Evolutionary conservation across 2,329 filamentous ascomycete species (phyloP).

Genomic region (Phaeomoniella chlamydospora): DNA sequence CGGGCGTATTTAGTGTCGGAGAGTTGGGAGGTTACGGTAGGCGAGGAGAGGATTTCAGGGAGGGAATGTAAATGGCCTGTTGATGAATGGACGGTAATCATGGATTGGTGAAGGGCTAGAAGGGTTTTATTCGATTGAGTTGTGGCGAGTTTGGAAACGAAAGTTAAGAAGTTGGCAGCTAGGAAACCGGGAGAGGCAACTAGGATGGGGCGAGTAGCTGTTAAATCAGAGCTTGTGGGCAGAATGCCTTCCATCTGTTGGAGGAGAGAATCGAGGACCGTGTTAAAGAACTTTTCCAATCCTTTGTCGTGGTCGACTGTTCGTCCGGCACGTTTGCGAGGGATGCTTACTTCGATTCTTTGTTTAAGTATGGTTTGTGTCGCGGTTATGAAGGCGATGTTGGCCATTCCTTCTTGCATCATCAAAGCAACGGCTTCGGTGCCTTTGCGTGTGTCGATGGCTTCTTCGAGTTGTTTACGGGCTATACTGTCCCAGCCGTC

Average conservation of each 20-base stretch:
- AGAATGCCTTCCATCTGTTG: constrained; percentile 60
- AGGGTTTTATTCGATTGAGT: constrained; percentile 61
- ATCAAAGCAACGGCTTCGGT: constrained; percentile 81
- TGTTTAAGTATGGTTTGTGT: constrained; percentile 34
- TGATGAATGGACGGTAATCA: constrained; percentile 64
- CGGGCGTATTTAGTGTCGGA: constrained; percentile 77
- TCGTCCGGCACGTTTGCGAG: constrained; percentile 23
- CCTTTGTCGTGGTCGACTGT: constrained; percentile 38
- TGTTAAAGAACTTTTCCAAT: constrained; percentile 64
- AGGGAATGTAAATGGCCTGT: constrained; percentile 78
- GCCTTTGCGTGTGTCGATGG: constrained; percentile 62
- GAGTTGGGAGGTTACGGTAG: constrained; percentile 62
- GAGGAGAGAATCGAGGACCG: constrained; percentile 58
- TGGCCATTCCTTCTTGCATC: constrained; percentile 60
- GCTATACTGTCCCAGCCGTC: constrained; percentile 82
- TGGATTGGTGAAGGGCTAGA: constrained; percentile 36
- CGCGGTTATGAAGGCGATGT: constrained; percentile 36
- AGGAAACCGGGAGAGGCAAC: constrained; percentile 84
- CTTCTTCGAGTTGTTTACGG: constrained; percentile 60
- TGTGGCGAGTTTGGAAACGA: constrained; percentile 48
- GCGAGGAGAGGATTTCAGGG: constrained; percentile 71
- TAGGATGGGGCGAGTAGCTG: constrained; percentile 48
- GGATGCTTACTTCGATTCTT: constrained; percentile 31
- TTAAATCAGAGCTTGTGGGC: constrained; percentile 18
- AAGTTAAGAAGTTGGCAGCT: constrained; percentile 65